Evolutionary conservation across 306 rosid genomes (phyloP).

Genomic region (Inga laurina): DNA sequence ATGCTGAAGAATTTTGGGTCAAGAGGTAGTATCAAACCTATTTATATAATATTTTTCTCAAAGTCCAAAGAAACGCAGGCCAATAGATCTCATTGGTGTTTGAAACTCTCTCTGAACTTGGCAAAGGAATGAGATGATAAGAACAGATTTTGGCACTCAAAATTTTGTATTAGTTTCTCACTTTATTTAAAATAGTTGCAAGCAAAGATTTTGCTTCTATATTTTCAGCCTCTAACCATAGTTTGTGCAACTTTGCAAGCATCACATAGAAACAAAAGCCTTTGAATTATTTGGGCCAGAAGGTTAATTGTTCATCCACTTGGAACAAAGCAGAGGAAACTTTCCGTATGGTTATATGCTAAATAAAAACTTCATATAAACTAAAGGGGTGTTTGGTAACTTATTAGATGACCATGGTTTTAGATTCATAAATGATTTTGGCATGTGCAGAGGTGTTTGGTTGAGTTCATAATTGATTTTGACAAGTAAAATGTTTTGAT

Average conservation of each 20-base stretch:
- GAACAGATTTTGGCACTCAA: too few relatives aligned
- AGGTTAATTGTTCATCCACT: neutral
- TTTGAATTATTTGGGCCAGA: neutral
- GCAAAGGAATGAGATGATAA: too few relatives aligned
- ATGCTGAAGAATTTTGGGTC: neutral
- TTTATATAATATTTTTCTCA: neutral
- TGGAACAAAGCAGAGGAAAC: conserved; percentile 6
- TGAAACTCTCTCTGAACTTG: too few relatives aligned
- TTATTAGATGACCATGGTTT: too few relatives aligned
- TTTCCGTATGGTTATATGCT: neutral
- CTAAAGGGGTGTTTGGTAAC: neutral
- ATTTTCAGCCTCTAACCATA: conserved; percentile 16
- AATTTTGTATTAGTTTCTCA: conserved; percentile 1
- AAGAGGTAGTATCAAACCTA: neutral
- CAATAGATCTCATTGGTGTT: too few relatives aligned
- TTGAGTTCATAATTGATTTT: too few relatives aligned
- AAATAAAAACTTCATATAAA: neutral
- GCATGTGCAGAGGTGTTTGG: too few relatives aligned
- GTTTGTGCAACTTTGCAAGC: conserved; percentile 10
- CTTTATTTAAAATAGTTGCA: neutral
- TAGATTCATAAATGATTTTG: too few relatives aligned
- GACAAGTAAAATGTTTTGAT: too few relatives aligned
- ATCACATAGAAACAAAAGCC: conserved; percentile 17
- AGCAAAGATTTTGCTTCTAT: neutral
- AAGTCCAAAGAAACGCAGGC: too few relatives aligned